A percentile compares a stretch with the other conserved stretches of the same genome.
These are phyloP conservation scores for Gonium pectorale DNA, from an alignment of 139 green algal genomes.

Conservation along the genomic window DNA sequence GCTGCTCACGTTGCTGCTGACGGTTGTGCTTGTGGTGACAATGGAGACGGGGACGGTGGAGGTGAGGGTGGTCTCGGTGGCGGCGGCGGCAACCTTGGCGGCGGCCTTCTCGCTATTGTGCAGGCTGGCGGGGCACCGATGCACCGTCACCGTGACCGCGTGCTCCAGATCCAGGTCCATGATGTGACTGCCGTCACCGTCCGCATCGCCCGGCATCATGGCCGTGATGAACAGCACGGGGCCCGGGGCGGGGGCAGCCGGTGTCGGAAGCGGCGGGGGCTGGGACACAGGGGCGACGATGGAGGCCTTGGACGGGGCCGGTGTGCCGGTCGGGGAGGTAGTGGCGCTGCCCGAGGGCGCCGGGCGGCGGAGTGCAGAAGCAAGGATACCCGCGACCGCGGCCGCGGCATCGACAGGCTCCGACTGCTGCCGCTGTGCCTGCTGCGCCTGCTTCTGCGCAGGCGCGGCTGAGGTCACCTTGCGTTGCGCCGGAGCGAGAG, in stretches of 20 bases:
- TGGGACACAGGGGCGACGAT: no score
- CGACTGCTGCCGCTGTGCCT: not conserved
- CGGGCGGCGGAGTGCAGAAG: not conserved
- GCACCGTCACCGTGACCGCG: not conserved
- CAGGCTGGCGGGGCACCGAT: not conserved
- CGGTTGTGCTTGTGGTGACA: not conserved
- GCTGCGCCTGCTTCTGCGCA: not conserved
- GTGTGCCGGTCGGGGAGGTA: not conserved
- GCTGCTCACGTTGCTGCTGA: not conserved
- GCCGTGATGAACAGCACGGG: not conserved
- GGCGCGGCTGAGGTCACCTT: not conserved
- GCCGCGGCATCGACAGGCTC: not conserved
- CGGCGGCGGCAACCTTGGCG: not conserved
- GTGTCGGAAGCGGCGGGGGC: no score
- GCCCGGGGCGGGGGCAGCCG: not conserved
- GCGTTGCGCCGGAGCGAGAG: not conserved
- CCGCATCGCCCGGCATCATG: not conserved
- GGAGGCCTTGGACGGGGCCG: not conserved
- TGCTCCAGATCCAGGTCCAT: not conserved
- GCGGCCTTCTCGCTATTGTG: not conserved
- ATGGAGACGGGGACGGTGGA: no score
- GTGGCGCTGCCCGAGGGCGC: not conserved
- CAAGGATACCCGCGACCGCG: constrained; percentile 22
- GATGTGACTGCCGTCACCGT: not conserved
- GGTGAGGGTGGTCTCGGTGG: not conserved